phyloP scores from a whole-genome alignment of 129 eudicot species.

The Artemisia tridentata region DNA sequence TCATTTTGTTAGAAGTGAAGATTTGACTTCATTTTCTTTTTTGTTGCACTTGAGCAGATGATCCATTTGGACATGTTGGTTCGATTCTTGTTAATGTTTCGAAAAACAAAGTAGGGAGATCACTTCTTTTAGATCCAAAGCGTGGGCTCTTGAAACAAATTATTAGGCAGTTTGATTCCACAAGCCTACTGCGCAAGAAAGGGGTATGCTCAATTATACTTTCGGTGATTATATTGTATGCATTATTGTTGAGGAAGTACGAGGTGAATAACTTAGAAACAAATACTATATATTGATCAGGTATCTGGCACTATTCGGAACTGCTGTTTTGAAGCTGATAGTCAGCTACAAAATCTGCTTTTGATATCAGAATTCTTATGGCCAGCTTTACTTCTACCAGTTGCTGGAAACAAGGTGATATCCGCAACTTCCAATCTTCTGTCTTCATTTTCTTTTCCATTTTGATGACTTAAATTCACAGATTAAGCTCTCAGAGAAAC shows the following conservation, averaged over 20 bases:
- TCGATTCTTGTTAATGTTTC: conserved; percentile 90
- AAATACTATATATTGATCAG: conserved; percentile 21
- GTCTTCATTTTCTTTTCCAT: not conserved
- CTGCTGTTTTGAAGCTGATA: conserved; percentile 98
- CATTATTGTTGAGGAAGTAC: not conserved
- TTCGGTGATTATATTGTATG: not conserved
- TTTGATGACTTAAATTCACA: not conserved
- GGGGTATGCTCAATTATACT: conserved; percentile 57
- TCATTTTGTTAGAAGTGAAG: not conserved
- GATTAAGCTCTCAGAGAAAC: not conserved
- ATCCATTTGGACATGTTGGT: conserved; percentile 95
- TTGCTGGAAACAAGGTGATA: conserved; percentile 89
- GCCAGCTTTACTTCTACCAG: conserved; percentile 96
- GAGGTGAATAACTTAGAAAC: no score
- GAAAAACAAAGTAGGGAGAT: conserved; percentile 71
- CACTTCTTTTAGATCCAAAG: conserved; percentile 72
- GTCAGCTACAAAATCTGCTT: conserved; percentile 82
- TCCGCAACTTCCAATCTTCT: not conserved
- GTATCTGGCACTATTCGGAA: conserved; percentile 93
- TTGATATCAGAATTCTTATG: conserved; percentile 86
- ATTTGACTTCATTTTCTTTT: conserved; percentile 9
- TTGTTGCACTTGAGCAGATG: conserved; percentile 50
- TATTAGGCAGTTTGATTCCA: conserved; percentile 82
- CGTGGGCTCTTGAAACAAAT: conserved; percentile 89
- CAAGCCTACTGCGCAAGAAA: conserved; percentile 70